phyloP scores from a whole-genome alignment of 2,329 filamentous ascomycete genomes.

The Bipolaris victoriae region DNA sequence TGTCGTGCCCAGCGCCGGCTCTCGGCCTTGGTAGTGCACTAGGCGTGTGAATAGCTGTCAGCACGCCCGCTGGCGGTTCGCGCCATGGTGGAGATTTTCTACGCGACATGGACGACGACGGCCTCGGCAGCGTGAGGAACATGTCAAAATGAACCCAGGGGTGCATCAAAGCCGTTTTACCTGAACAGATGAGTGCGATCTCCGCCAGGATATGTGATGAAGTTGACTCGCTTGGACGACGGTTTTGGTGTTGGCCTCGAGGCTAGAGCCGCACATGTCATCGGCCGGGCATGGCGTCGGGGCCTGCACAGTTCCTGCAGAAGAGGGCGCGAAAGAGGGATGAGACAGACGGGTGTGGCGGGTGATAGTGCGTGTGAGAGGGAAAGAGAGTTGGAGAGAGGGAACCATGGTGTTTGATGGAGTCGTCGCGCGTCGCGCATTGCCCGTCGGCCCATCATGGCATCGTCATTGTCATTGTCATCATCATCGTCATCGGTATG shows the following conservation, averaged over 20 bases:
- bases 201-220: constrained; percentile 10
- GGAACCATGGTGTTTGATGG: not conserved
- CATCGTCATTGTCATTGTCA: not conserved
- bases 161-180: constrained; percentile 8
- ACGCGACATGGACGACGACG: constrained; percentile 1
- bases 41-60: not conserved
- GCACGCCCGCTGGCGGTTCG: not conserved
- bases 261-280: constrained; percentile 16
- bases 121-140: constrained; percentile 12
- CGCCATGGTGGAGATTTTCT: constrained; percentile 14
- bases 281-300: constrained; percentile 2
- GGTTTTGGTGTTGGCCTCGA: constrained; percentile 6
- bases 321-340: not conserved
- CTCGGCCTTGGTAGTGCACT: not conserved
- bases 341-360: constrained; percentile 7
- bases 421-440: not conserved
- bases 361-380: not conserved
- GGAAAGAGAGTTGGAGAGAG: not conserved
- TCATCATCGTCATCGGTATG: not conserved
- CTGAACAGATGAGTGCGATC: constrained; percentile 11
- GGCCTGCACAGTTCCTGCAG: not conserved
- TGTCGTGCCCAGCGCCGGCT: not conserved
- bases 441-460: not conserved
- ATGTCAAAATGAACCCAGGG: constrained; percentile 6
- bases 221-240: constrained; percentile 9